Conservation (phyloP, 176 grass and related monocot species). For the Melocanna baccifera region DNA sequence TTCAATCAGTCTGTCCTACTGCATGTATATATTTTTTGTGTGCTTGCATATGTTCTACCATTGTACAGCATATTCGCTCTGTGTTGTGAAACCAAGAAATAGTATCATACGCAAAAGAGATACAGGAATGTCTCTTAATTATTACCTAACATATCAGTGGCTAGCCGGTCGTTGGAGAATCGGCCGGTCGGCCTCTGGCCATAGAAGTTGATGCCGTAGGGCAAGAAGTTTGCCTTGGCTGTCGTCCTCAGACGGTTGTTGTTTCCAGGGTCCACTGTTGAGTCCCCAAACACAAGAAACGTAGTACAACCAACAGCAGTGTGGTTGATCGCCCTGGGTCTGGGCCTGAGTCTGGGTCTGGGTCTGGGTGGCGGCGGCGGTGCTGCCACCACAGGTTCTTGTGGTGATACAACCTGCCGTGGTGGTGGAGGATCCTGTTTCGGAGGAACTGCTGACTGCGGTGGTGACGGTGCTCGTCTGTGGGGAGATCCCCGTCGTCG, state of each 20-base stretch:
- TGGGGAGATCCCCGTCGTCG: neutral
- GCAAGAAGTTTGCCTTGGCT: conserved; percentile 54
- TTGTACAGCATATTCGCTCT: neutral
- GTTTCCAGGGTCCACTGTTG: conserved; percentile 71
- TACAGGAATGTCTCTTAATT: neutral
- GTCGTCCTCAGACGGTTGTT: conserved; percentile 61
- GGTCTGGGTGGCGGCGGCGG: neutral
- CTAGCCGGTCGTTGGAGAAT: neutral
- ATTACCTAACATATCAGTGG: conserved; percentile 63
- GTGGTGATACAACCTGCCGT: neutral
- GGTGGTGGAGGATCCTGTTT: conserved; percentile 24
- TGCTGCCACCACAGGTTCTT: neutral
- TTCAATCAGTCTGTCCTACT: too few relatives aligned
- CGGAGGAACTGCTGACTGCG: neutral
- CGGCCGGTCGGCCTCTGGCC: too few relatives aligned
- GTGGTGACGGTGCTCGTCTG: neutral
- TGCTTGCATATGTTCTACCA: neutral
- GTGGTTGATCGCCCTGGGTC: neutral
- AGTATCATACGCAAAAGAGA: neutral
- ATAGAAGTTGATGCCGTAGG: too few relatives aligned
- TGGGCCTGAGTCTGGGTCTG: too few relatives aligned
- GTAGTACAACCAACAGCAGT: conserved; percentile 9
- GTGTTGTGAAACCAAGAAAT: neutral
- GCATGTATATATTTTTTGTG: too few relatives aligned
- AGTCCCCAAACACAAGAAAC: conserved; percentile 62